A percentile compares a stretch with the other conserved stretches of the same genome.
Evolutionary conservation across 352 stramenopile genomes (phyloP).

Genomic region (Blastocystis sp.): DNA sequence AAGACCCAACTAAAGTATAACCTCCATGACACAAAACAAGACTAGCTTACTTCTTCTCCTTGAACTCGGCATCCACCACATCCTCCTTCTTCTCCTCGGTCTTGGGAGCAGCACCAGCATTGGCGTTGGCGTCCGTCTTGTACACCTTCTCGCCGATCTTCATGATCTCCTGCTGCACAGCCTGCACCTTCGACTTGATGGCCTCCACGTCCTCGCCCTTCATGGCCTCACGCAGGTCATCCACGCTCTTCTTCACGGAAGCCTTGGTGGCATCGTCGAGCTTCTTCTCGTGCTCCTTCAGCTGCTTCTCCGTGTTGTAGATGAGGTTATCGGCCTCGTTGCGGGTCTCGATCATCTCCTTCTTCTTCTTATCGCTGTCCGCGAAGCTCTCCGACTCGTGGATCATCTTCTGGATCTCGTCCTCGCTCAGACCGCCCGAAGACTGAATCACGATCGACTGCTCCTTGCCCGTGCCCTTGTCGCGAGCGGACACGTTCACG

Average conservation of each 20-base stretch:
- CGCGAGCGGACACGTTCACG: too few species aligned
- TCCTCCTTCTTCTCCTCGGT: conserved; percentile 80
- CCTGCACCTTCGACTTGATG: conserved; percentile 87
- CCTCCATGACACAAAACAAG: conserved; percentile 7
- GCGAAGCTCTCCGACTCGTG: conserved; percentile 90
- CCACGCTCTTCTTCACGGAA: conserved; percentile 86
- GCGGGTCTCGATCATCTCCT: conserved; percentile 89
- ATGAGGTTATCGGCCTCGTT: conserved; percentile 94
- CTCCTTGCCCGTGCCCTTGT: too few species aligned
- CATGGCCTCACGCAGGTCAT: conserved; percentile 82
- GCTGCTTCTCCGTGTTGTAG: conserved; percentile 89
- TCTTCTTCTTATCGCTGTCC: conserved; percentile 86
- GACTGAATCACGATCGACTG: conserved; percentile 95
- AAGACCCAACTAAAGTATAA: not conserved
- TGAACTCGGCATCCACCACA: conserved; percentile 92
- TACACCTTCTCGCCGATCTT: conserved; percentile 95
- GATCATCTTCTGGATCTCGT: conserved; percentile 97
- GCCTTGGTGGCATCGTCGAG: conserved; percentile 85
- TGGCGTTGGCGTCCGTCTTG: too few species aligned
- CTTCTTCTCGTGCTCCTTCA: conserved; percentile 91
- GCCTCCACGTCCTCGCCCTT: conserved; percentile 82
- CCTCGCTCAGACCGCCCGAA: too few species aligned
- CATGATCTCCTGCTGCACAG: conserved; percentile 86
- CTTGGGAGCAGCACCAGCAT: conserved; percentile 72
- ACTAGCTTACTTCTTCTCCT: conserved; percentile 84